phyloP scores from a whole-genome alignment of 805 yeast genomes.

The Pichia scutulata region DNA sequence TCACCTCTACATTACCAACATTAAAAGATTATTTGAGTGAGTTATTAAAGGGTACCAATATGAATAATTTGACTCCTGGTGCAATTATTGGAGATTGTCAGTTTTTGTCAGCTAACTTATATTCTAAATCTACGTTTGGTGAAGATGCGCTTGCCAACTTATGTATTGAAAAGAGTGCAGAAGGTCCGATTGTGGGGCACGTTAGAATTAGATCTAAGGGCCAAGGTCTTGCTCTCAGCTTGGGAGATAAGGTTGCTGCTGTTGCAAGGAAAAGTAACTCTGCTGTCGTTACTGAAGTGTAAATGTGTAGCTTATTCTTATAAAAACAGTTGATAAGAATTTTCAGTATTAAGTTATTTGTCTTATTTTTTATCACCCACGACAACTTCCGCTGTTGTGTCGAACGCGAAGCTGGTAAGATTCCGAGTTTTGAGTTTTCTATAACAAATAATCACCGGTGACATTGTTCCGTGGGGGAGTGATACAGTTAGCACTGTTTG shows the following conservation, averaged over 20 bases:
- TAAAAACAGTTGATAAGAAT: no score
- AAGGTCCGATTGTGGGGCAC: constrained; percentile 81
- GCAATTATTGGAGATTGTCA: constrained; percentile 87
- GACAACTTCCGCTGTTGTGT: no score
- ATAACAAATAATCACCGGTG: no score
- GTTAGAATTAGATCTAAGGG: constrained; percentile 96
- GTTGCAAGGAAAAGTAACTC: constrained; percentile 55
- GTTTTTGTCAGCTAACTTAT: constrained; percentile 89
- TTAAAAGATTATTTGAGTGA: constrained; percentile 73
- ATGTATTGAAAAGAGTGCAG: constrained; percentile 76
- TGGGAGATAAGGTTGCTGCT: constrained; percentile 90
- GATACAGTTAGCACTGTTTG: no score
- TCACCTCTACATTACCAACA: constrained; percentile 58
- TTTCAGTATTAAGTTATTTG: neutral
- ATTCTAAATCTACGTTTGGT: constrained; percentile 88
- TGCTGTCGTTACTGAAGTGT: constrained; percentile 23
- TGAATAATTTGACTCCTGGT: constrained; percentile 89
- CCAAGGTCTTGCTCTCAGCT: constrained; percentile 89
- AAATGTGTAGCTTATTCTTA: neutral
- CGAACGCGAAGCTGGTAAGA: no score
- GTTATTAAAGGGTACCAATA: constrained; percentile 76
- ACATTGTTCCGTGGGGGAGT: no score
- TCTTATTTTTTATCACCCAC: neutral
- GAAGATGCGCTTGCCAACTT: constrained; percentile 96
- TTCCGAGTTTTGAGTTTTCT: no score